phyloP scores from a whole-genome alignment of 176 grass and related monocot species.

The Canna indica region DNA sequence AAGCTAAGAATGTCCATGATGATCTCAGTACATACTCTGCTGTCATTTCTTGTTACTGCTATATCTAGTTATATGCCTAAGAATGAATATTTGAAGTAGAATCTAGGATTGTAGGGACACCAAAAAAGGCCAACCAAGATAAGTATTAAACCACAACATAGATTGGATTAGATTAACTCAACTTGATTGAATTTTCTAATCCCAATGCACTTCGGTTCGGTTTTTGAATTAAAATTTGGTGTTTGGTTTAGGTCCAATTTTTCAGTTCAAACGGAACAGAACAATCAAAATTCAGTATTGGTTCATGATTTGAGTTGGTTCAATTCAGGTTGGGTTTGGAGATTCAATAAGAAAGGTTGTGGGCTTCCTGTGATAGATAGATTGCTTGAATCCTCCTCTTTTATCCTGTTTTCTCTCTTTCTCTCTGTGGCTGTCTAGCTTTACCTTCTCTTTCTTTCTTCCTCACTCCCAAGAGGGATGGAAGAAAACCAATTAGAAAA shows the following conservation, averaged over 20 bases:
- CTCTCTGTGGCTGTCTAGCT: neutral
- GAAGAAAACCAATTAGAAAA: neutral
- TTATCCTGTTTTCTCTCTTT: neutral
- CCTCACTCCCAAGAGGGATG: neutral
- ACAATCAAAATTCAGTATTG: too few species aligned
- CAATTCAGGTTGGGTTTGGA: neutral
- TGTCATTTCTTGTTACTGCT: conserved; percentile 2
- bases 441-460: neutral
- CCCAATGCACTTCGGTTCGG: too few species aligned
- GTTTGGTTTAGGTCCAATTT: too few species aligned
- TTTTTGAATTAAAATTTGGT: too few species aligned
- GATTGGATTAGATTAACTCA: too few species aligned
- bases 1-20: too few species aligned
- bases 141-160: neutral
- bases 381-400: neutral
- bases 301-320: too few species aligned
- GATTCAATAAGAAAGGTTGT: neutral
- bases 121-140: neutral
- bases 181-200: too few species aligned
- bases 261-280: too few species aligned
- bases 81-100: neutral
- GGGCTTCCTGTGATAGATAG: neutral
- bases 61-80: neutral
- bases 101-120: conserved; percentile 3
- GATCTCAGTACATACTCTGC: too few species aligned